Base-by-base conservation (phyloP, 345 rosid species). In the Arabis alpina region DNA sequence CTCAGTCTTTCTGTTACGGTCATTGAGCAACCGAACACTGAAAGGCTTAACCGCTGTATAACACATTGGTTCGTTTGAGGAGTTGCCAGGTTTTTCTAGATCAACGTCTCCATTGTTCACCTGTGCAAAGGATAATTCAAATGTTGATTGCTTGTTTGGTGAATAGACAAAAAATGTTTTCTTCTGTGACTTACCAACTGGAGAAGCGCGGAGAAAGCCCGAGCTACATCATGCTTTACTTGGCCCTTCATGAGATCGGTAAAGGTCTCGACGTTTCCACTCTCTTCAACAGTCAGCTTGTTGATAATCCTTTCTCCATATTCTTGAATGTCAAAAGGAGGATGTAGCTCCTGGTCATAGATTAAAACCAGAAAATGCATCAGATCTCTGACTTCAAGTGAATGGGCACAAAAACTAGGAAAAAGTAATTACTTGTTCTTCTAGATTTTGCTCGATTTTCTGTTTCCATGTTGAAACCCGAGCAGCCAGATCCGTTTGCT, bases 391-490 rank as follows among this genome's bases (percentile, higher is more conserved):
- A 43, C 41, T 56, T 64, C 28, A 57, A 54, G 23, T 41, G 6
- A 48, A 72, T 44, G 47, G 52, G 13, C 16, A 70, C 39, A 59
- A 28, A 71, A 51, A 30, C 43, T 43, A 44, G 42, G 41, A 10
- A 72, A 75, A 61, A 55, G 34, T 54, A 6, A 15, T 50, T 84
- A 91, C 99, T 80, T 94, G 98, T 80, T 89, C 97, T 76, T 89
- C 91, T 85, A 94, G 84, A 82, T 85, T 90, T 61, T 73, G 80
- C 80, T 94, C 99, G 61, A 94, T 92, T 66, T 90, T 94, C 71
- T 87, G 97, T 82, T 90, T 91, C 99, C 99, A 94, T 0, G 88
- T 75, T 48, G 97, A 85, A 61, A 92, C 97, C 32, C 97, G 93
- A 73, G 89, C 84, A 76, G 97, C 96, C 75, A 92, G 73, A 77